phyloP scores from a whole-genome alignment of 306 rosid genomes.

The Castanea mollissima region DNA sequence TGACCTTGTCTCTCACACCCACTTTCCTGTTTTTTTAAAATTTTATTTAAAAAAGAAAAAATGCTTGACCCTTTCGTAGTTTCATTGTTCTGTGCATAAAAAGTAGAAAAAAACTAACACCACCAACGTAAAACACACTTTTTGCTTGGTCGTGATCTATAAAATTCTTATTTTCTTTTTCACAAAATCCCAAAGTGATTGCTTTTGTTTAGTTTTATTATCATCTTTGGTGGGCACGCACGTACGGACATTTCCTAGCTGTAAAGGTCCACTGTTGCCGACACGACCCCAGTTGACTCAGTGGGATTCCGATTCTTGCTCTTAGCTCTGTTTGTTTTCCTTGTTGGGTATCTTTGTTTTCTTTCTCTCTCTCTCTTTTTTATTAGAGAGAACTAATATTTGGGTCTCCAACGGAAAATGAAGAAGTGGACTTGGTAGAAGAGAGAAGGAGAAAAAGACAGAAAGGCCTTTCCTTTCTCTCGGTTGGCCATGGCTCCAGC shows the following conservation, averaged over 20 bases:
- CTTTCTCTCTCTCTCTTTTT: neutral
- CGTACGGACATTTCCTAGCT: conserved; percentile 26
- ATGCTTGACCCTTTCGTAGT: neutral
- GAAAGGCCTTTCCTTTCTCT: conserved; percentile 27
- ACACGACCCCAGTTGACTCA: conserved; percentile 35
- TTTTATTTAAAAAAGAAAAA: neutral
- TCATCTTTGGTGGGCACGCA: conserved; percentile 6
- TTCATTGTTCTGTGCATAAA: neutral
- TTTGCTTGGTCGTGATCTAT: conserved; percentile 48
- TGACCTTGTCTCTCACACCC: neutral
- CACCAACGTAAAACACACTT: neutral
- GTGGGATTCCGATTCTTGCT: conserved; percentile 38
- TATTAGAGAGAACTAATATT: conserved; percentile 21
- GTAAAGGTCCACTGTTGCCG: conserved; percentile 42
- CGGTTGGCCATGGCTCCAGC: conserved; percentile 69
- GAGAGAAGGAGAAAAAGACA: conserved; percentile 15
- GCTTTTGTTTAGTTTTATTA: conserved; percentile 12
- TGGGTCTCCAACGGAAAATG: conserved; percentile 36
- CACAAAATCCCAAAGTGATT: conserved; percentile 1
- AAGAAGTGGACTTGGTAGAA: conserved; percentile 39
- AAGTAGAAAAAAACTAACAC: neutral
- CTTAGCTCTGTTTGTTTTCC: neutral
- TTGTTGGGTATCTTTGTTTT: conserved; percentile 26
- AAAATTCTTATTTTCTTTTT: conserved; percentile 35
- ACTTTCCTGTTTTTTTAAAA: neutral